These are phyloP conservation scores for Pyrrhoderma lamaoense DNA, from an alignment of 1,284 basidiomycete genomes.

Conservation along the genomic window DNA sequence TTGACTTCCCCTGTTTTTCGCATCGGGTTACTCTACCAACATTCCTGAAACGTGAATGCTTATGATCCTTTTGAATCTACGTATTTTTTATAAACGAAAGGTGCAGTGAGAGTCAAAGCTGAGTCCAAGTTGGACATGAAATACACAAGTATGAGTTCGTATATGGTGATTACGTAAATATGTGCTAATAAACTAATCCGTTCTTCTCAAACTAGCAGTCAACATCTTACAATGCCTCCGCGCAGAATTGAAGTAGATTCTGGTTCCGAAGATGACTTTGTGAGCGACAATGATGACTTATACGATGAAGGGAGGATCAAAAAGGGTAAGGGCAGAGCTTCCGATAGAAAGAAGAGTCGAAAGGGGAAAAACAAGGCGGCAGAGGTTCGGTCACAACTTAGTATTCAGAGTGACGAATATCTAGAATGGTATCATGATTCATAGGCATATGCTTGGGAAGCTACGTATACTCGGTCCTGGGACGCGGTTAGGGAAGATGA, in stretches of 20 bases:
- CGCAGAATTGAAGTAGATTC: constrained; percentile 36
- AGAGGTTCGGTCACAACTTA: constrained; percentile 33
- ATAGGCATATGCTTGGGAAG: constrained; percentile 87
- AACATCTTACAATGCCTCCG: constrained; percentile 12
- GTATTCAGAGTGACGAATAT: not conserved
- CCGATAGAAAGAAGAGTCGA: constrained; percentile 38
- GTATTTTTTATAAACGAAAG: too few relatives aligned
- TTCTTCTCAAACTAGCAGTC: too few relatives aligned
- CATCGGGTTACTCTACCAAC: not conserved
- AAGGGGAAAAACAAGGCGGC: constrained; percentile 47
- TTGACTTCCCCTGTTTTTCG: too few relatives aligned
- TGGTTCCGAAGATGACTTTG: constrained; percentile 39
- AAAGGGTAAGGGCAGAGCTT: constrained; percentile 36
- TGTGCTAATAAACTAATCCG: too few relatives aligned
- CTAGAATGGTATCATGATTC: not conserved
- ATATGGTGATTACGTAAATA: too few relatives aligned
- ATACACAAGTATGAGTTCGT: too few relatives aligned
- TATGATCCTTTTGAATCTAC: too few relatives aligned
- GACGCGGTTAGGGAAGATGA: constrained; percentile 97
- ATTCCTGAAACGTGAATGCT: too few relatives aligned
- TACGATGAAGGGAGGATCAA: constrained; percentile 35
- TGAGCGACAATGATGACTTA: constrained; percentile 36
- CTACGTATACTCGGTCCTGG: constrained; percentile 91
- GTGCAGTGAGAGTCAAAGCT: too few relatives aligned
- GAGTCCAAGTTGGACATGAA: too few relatives aligned